Base-by-base conservation (phyloP, 352 stramenopile genomes). In the Pythium dissimile region DNA sequence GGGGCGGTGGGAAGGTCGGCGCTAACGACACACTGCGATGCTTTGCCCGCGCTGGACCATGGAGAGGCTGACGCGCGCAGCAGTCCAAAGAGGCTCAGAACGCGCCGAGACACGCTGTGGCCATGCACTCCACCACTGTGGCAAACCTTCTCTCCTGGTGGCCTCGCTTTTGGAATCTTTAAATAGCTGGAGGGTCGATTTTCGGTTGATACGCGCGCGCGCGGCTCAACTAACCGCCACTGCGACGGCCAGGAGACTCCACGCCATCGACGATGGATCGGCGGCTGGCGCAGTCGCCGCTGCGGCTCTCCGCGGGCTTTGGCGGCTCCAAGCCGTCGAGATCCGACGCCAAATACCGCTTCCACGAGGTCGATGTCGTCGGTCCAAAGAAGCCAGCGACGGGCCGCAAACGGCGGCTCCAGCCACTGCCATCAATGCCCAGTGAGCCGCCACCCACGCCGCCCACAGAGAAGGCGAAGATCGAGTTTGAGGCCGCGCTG, bases 401-500 rank as follows among this genome's bases (percentile, higher is more conserved):
- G 2, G 24, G 9, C 41, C 20, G 39, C 23, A 59, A 44, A 30
- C 37, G 39, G n/a, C 37, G 30, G 27, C n/a, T 46, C 21, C 56
- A 49, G 37, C 43, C 43, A n/a, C 38, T 52, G 32, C 18, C 24
- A 5, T 5, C 37, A 23, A 2, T 12, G 20, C 10, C 21, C 18
- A n/a, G 15, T 3, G 15, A 32, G 2, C 15, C 10, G 12, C 3
- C 28, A 24, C 16, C 2, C 7, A 21, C 24, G 13, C 44, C 31
- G 32, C 49, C 50, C 1, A 13, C 28, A 42, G 20, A 41, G 13
- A 49, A 76, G 59, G 28, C 44, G 21, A n/a, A 54, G 30, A 57
- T 44, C n/a, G 60, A 68, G 20, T 86, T 71, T 27, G 79, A 89
- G 44, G 64, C 80, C 21, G 75, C 79, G n/a, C 56, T 89, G 12